These are phyloP conservation scores for Carallia brachiata DNA, from an alignment of 345 rosid genomes.

Conservation along the genomic window DNA sequence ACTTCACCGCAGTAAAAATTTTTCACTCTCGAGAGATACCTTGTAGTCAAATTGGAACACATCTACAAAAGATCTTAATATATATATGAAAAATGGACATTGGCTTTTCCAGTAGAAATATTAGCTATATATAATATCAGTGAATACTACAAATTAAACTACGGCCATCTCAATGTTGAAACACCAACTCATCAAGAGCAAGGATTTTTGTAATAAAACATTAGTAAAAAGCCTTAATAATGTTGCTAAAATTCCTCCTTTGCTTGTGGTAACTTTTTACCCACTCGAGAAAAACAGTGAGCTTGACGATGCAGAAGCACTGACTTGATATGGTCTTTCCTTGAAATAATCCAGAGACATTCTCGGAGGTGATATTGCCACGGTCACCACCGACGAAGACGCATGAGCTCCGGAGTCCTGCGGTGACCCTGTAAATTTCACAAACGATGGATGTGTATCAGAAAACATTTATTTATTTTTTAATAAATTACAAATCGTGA, in stretches of 20 bases:
- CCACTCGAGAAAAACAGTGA: constrained; percentile 73
- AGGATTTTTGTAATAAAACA: not conserved
- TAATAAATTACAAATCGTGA: no score
- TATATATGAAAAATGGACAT: no score
- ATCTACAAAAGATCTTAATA: no score
- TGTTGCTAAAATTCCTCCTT: constrained; percentile 3
- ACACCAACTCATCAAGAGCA: no score
- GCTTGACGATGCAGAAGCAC: constrained; percentile 55
- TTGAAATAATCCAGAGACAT: constrained; percentile 79
- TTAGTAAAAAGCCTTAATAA: constrained; percentile 6
- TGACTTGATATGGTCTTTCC: constrained; percentile 52
- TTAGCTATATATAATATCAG: no score
- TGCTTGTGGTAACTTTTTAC: constrained; percentile 8
- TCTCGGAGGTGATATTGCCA: constrained; percentile 60
- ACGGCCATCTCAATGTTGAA: no score
- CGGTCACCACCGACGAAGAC: constrained; percentile 56
- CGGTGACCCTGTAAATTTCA: constrained; percentile 42
- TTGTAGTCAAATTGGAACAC: no score
- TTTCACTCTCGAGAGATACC: no score
- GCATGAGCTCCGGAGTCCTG: constrained; percentile 59
- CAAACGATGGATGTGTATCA: not conserved
- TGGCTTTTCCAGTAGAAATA: no score
- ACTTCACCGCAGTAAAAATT: not conserved
- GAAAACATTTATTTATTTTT: no score
- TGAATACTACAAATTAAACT: no score